Percentiles rank a stretch among this genome's conserved stretches.
Conservation (phyloP, 2,329 filamentous ascomycete species). For the Penicillium concentricum region DNA sequence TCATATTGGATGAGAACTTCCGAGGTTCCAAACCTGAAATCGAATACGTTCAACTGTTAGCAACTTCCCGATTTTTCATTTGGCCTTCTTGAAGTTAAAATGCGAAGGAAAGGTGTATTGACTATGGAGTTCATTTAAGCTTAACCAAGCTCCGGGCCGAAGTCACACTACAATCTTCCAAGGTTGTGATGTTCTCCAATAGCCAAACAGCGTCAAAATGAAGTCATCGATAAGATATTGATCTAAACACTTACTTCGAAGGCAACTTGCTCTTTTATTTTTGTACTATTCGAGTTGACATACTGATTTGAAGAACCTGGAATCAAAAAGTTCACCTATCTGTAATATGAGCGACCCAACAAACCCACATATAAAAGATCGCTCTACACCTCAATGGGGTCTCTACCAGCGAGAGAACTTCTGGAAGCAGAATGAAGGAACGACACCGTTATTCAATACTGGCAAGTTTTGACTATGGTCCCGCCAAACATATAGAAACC, state of each 20-base stretch:
- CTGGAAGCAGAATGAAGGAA: constrained; percentile 53
- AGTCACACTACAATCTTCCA: too few species aligned
- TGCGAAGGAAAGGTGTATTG: neutral
- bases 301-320: neutral
- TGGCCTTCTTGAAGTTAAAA: too few species aligned
- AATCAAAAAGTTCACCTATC: neutral
- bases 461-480: constrained; percentile 27
- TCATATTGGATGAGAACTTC: too few species aligned
- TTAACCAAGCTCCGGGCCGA: neutral
- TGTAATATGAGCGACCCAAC: constrained; percentile 44
- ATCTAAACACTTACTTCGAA: neutral
- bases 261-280: neutral
- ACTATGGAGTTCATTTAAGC: neutral
- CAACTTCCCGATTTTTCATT: neutral
- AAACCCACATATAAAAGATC: constrained; percentile 51
- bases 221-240: constrained; percentile 26
- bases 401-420: constrained; percentile 58
- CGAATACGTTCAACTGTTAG: neutral
- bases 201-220: constrained; percentile 25
- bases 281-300: neutral
- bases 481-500: neutral
- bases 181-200: neutral
- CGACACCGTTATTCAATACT: constrained; percentile 54
- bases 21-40: neutral
- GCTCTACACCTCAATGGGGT: constrained; percentile 55